A percentile compares a stretch with the other conserved stretches of the same genome.
phyloP scores from a whole-genome alignment of 208 protist genomes.

The Porcisia deanei region DNA sequence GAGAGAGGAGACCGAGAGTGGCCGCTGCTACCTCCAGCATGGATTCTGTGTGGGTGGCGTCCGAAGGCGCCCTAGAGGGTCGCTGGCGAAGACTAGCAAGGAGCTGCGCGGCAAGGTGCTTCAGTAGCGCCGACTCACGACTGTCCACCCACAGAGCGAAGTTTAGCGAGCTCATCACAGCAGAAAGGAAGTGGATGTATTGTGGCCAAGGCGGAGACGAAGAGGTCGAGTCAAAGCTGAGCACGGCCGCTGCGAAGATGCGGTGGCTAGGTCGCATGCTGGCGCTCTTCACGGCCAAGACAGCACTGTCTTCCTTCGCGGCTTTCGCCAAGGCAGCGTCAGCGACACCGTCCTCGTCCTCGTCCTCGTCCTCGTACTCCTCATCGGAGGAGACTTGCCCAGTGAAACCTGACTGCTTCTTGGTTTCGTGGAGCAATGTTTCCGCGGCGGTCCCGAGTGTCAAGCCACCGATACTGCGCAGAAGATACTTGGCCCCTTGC shows the following conservation, averaged over 20 bases:
- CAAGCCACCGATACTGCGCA: constrained; percentile 37
- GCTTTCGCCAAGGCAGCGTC: constrained; percentile 9
- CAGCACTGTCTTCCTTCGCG: background rate
- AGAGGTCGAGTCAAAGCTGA: constrained; percentile 21
- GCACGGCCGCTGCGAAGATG: constrained; percentile 49
- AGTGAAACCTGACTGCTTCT: constrained; percentile 22
- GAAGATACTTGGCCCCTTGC: constrained; percentile 31
- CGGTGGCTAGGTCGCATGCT: constrained; percentile 50
- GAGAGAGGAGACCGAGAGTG: constrained; percentile 54
- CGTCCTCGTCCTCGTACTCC: constrained; percentile 22
- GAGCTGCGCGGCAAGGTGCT: constrained; percentile 28
- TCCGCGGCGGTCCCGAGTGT: constrained; percentile 37
- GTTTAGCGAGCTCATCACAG: constrained; percentile 42
- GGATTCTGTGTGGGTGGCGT: background rate
- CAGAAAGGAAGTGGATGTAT: constrained; percentile 48
- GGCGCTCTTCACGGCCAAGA: background rate
- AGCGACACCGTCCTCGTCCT: constrained; percentile 23
- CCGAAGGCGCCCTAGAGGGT: background rate
- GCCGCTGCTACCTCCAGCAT: constrained; percentile 33
- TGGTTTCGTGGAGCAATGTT: constrained; percentile 50
- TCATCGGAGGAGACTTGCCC: constrained; percentile 14
- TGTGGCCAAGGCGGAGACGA: constrained; percentile 22
- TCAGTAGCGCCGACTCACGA: constrained; percentile 32
- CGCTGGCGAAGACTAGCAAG: constrained; percentile 14
- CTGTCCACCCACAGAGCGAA: constrained; percentile 58